Conservation (phyloP, 2,329 filamentous ascomycete genomes). For the Arthrobotrys sphaeroides region DNA sequence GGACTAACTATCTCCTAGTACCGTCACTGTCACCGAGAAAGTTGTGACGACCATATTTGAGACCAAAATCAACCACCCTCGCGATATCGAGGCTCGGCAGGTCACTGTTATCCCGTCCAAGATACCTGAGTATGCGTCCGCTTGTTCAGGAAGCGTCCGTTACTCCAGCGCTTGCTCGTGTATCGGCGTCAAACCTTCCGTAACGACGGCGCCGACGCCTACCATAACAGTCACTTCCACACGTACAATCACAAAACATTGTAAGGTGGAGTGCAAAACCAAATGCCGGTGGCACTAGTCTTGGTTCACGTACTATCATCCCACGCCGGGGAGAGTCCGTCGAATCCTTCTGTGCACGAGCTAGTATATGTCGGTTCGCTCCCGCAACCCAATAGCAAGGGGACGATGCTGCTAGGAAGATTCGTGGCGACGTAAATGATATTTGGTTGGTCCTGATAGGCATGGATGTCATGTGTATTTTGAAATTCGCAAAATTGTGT, state of each 20-base stretch:
- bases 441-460: too few species aligned
- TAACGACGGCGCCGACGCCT: not conserved
- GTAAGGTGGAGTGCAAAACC: not conserved
- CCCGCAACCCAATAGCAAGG: too few species aligned
- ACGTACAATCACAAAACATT: not conserved
- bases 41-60: not conserved
- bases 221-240: not conserved
- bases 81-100: not conserved
- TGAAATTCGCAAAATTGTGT: too few species aligned
- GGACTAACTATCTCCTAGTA: not conserved
- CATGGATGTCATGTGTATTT: too few species aligned
- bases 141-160: not conserved
- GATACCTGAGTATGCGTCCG: slow-evolving; percentile 8
- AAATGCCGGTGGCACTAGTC: not conserved
- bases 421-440: too few species aligned
- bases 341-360: too few species aligned
- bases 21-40: not conserved
- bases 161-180: slow-evolving; percentile 30
- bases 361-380: too few species aligned
- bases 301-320: too few species aligned
- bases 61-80: not conserved
- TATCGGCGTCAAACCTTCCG: not conserved
- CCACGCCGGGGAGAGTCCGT: too few species aligned
- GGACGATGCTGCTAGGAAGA: too few species aligned
- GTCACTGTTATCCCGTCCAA: not conserved